Evolutionary conservation across 2,329 filamentous ascomycete genomes (phyloP), one percentile per base, ranked within the genome.

Genomic region (Aspergillus fijiensis): DNA sequence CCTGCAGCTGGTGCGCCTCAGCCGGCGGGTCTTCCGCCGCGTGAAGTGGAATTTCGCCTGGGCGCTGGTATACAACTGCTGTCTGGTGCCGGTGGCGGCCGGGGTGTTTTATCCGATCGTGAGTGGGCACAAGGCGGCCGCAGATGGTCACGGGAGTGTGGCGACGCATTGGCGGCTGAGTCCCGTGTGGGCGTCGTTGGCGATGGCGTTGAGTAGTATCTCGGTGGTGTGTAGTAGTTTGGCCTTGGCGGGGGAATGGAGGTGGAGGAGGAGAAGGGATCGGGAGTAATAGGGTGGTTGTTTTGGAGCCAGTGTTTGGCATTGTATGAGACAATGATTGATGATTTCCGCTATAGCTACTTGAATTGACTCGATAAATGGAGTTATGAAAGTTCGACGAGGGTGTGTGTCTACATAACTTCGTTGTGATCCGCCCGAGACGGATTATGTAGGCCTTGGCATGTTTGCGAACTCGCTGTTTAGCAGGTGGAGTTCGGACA

Each of bases 181-280:
- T 63, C 81, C 81, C 1, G 80, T 82, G 5, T 97, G 93, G 93
- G 94, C 93, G 5, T 89, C 88, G 65, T 77, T 96, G 72, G 93
- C 93, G 1, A 98, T 97, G 94, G 94, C 94, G 27, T 76, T 93
- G 74, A 96, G 92, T 76, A 94, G 90, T 74, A 88, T 97, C 66
- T 95, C 90, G 70, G 93, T 98, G 50, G 89, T 97, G 54, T 78
- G 86, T 71, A 96, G 92, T 73, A 94, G 90, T 78, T 76, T 96
- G 69, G 82, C 87, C 53, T 76, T 97, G 78, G 85, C 88, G 72
- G 82, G 79, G 63, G 74, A 76, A 49, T 65, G 65, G 54, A 67
- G 62, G 48, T 65, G 55, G 33, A 52, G 73, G 7, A 65, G 55
- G 57, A 68, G 33, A 12, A 35, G 14, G 33, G 33, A 35, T 16